Percentiles rank a stretch among this genome's conserved stretches.
phyloP scores from a whole-genome alignment of 129 eudicot genomes.

The Calendula officinalis region DNA sequence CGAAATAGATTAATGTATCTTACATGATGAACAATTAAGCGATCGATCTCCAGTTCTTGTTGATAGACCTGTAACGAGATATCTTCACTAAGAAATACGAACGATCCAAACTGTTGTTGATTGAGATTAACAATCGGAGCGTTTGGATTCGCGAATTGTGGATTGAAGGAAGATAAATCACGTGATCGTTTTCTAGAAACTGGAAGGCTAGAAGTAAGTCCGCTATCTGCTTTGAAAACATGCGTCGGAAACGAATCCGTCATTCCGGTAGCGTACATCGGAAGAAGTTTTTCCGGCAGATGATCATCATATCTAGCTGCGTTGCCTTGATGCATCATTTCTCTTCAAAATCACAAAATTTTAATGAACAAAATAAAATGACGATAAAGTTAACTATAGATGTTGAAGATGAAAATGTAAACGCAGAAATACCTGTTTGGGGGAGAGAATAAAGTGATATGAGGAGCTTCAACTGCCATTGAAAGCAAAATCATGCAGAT shows the following conservation, averaged over 20 bases:
- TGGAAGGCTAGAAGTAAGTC: constrained; percentile 4
- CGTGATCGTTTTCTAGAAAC: constrained; percentile 24
- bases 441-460: constrained; percentile 4
- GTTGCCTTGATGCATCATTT: constrained; percentile 9
- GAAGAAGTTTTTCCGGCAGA: neutral
- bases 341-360: neutral
- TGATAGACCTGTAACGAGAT: constrained; percentile 24
- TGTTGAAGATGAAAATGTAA: no score
- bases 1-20: neutral
- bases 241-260: neutral
- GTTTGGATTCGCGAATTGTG: no score
- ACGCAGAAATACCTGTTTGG: constrained; percentile 2
- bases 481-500: constrained; percentile 21
- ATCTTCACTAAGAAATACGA: constrained; percentile 5
- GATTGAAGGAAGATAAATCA: neutral
- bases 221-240: constrained; percentile 1
- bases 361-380: no score
- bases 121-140: neutral
- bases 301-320: neutral
- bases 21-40: constrained; percentile 23
- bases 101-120: neutral
- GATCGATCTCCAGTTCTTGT: constrained; percentile 25
- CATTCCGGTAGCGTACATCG: constrained; percentile 10
- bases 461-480: constrained; percentile 28
- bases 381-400: no score